A percentile compares a stretch with the other conserved stretches of the same genome.
phyloP scores from a whole-genome alignment of 202 grass and related monocot genomes.

The Eragrostis tef region DNA sequence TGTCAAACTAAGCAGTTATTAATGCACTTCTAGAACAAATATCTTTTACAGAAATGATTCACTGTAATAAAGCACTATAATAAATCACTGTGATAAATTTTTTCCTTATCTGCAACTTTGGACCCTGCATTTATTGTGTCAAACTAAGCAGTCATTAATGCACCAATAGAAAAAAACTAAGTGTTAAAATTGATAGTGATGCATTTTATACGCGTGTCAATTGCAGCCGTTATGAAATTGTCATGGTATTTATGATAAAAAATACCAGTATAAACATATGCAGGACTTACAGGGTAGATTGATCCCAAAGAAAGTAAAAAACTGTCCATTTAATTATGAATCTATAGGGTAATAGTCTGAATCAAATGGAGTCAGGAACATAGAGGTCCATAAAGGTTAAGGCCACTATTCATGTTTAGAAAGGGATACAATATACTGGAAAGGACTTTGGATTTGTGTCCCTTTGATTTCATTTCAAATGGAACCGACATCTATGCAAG shows the following conservation, averaged over 20 bases:
- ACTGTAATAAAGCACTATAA: neutral
- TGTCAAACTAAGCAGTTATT: neutral
- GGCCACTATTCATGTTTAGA: neutral
- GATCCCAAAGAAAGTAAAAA: constrained; percentile 23
- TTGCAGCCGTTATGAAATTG: constrained; percentile 13
- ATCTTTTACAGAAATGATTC: constrained; percentile 24
- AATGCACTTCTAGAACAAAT: constrained; percentile 6
- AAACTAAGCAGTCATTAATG: too few relatives aligned
- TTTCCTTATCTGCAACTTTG: too few relatives aligned
- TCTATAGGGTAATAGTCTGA: constrained; percentile 6
- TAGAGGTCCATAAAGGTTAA: neutral
- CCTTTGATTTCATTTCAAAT: too few relatives aligned
- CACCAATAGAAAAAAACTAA: neutral
- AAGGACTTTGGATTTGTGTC: too few relatives aligned
- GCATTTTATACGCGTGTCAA: neutral
- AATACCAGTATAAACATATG: neutral
- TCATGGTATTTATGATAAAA: constrained; percentile 12
- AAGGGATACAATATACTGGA: too few relatives aligned
- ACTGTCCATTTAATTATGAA: neutral
- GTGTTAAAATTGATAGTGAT: constrained; percentile 4
- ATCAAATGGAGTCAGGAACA: constrained; percentile 4
- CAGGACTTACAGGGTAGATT: constrained; percentile 6
- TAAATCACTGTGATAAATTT: neutral
- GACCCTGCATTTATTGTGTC: too few relatives aligned
- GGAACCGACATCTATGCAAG: constrained; percentile 3